A percentile compares a stretch with the other conserved stretches of the same genome.
phyloP scores from a whole-genome alignment of 805 yeast genomes.

The Candida broadrunensis region DNA sequence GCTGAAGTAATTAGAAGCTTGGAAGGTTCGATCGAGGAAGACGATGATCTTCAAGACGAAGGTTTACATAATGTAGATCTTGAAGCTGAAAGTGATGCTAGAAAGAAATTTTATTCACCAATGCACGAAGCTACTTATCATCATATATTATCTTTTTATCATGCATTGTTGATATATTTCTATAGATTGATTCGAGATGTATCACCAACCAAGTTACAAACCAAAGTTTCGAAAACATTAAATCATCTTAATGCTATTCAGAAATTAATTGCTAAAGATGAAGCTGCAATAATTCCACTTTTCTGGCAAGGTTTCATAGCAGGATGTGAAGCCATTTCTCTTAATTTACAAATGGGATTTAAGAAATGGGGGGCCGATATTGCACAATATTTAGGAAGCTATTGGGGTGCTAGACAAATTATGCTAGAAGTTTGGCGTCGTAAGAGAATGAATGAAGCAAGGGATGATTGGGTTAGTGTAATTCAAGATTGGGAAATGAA shows the following conservation, averaged over 20 bases:
- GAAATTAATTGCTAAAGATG: constrained; percentile 49
- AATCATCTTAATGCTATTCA: constrained; percentile 64
- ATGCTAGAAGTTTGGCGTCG: constrained; percentile 86
- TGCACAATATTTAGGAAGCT: constrained; percentile 58
- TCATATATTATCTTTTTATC: constrained; percentile 76
- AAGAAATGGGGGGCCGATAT: constrained; percentile 72
- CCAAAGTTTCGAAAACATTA: constrained; percentile 58
- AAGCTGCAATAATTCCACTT: constrained; percentile 66
- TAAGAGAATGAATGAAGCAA: constrained; percentile 53
- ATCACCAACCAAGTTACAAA: constrained; percentile 57
- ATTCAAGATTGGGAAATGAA: constrained; percentile 83
- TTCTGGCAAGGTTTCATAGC: constrained; percentile 91
- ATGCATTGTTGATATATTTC: constrained; percentile 68
- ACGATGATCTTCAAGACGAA: constrained; percentile 6
- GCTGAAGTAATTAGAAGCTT: constrained; percentile 1
- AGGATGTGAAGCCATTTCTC: constrained; percentile 71
- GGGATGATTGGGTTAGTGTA: constrained; percentile 76
- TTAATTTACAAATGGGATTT: constrained; percentile 59
- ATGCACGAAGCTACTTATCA: constrained; percentile 74
- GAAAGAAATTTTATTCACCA: constrained; percentile 41
- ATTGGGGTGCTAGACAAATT: constrained; percentile 83
- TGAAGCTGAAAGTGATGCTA: constrained; percentile 7
- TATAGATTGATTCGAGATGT: constrained; percentile 59
- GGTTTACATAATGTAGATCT: constrained; percentile 6
- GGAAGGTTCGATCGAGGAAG: constrained; percentile 3